Evolutionary conservation across 75 land plant species (phyloP).

Genomic region (Cryptomeria japonica): DNA sequence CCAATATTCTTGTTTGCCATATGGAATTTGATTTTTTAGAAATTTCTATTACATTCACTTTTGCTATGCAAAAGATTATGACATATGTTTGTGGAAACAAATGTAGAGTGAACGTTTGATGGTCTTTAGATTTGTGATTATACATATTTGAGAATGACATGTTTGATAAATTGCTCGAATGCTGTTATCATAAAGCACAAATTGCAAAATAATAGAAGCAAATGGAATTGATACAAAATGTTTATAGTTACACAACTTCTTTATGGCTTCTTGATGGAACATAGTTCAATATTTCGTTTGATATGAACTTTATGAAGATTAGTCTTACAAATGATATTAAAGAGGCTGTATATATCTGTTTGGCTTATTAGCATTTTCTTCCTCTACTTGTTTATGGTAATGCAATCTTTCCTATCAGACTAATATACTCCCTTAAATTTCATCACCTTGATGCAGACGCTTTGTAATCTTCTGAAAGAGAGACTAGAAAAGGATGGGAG

Average conservation of each 20-base stretch:
- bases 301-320: background rate
- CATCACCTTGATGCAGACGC: conserved; percentile 42
- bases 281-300: background rate
- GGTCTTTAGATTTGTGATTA: background rate
- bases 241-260: background rate
- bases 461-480: conserved; percentile 61
- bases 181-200: background rate
- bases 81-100: background rate
- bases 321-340: background rate
- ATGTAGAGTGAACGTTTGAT: background rate
- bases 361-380: background rate
- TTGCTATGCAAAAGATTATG: no score
- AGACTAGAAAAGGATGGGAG: conserved; percentile 74
- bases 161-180: background rate
- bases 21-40: background rate
- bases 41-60: background rate
- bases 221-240: no score
- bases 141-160: background rate
- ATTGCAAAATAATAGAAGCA: background rate
- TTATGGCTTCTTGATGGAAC: background rate
- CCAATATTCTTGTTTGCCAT: background rate
- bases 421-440: background rate
- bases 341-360: background rate
- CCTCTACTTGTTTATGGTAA: background rate
- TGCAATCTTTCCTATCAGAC: background rate